Conservation (phyloP, 176 grass and related monocot species). For the Hsuehochloa calcarea region DNA sequence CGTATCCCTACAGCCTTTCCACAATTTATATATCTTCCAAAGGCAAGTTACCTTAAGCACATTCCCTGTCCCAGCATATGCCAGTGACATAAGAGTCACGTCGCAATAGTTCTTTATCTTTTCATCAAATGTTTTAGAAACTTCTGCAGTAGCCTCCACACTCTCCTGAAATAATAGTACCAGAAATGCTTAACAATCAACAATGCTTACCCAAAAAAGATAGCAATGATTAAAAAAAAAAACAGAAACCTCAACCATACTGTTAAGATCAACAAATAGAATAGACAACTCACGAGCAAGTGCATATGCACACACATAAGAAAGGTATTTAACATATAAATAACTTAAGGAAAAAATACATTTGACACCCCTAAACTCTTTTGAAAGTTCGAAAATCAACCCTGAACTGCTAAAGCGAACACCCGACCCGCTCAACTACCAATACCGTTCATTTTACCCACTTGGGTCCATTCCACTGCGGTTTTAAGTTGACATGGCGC, state of each 20-base stretch:
- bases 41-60: conserved; percentile 76
- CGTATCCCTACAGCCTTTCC: background rate
- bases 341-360: background rate
- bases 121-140: conserved; percentile 95
- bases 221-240: background rate
- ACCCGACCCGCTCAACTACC: too few species aligned
- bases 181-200: too few species aligned
- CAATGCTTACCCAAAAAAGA: background rate
- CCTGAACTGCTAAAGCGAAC: too few species aligned
- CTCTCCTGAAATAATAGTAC: conserved; percentile 55
- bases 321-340: background rate
- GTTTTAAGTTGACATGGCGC: too few species aligned
- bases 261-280: conserved; percentile 3
- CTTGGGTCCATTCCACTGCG: too few species aligned
- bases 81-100: conserved; percentile 88
- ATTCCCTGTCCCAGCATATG: conserved; percentile 97
- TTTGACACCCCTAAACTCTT: too few species aligned
- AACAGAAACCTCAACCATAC: background rate
- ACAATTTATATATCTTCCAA: background rate
- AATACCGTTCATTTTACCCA: too few species aligned
- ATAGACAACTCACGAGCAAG: background rate
- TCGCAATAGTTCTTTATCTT: conserved; percentile 97
- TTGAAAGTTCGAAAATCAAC: too few species aligned
- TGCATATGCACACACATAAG: background rate
- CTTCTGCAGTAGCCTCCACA: conserved; percentile 85